A percentile compares a stretch with the other conserved stretches of the same genome.
Conservation (phyloP, 176 grass and related monocot species). For the Bothriochloa decipiens region DNA sequence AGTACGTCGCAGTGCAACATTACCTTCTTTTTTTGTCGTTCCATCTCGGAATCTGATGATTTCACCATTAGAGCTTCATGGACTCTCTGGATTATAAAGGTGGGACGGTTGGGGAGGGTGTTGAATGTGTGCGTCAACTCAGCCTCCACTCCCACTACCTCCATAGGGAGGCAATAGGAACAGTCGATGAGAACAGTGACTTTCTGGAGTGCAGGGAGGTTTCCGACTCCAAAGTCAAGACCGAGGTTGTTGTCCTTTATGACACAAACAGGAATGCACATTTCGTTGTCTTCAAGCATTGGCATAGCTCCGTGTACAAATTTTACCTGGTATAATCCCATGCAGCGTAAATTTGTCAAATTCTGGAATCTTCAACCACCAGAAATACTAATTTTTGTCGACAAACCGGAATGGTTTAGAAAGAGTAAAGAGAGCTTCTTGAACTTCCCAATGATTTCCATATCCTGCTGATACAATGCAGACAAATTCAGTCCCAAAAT, state of each 20-base stretch:
- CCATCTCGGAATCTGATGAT: not conserved
- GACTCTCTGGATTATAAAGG: not conserved
- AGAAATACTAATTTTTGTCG: not conserved
- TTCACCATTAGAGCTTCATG: not conserved
- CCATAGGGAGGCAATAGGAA: not conserved
- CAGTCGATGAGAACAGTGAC: not conserved
- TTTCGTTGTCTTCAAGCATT: not conserved
- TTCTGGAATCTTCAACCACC: not conserved
- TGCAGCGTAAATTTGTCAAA: not conserved
- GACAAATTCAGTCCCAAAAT: no score
- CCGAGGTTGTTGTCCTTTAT: not conserved
- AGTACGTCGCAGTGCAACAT: no score
- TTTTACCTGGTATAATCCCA: not conserved
- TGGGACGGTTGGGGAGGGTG: not conserved
- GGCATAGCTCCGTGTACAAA: slow-evolving; percentile 1
- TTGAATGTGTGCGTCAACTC: not conserved
- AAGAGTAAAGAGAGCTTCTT: no score
- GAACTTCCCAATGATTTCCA: no score
- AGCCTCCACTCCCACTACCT: not conserved
- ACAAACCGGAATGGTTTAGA: no score
- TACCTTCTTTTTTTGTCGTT: no score
- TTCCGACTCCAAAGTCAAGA: not conserved
- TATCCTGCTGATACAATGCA: no score
- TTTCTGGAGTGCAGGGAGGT: not conserved
- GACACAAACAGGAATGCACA: not conserved